Conservation (phyloP, 768 basidiomycete genomes). For the Xerocomellus intermedius region DNA sequence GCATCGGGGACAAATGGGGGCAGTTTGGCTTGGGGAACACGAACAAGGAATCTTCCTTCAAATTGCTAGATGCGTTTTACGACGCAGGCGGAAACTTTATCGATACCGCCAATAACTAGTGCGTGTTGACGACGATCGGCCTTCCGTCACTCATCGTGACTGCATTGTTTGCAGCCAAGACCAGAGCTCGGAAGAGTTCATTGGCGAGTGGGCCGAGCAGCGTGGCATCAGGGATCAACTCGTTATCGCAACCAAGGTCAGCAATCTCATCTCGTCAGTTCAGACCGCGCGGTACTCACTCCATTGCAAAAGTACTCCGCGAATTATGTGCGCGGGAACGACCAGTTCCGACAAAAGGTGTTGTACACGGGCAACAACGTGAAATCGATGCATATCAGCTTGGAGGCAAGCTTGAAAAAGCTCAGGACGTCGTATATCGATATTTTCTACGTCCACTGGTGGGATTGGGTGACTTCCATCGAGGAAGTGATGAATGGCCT, state of each 20-base stretch:
- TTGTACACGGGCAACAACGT: conserved; percentile 38
- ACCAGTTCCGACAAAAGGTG: conserved; percentile 17
- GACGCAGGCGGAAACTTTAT: conserved; percentile 50
- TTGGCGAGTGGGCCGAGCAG: conserved; percentile 50
- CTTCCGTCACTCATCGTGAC: neutral
- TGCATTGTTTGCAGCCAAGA: conserved; percentile 39
- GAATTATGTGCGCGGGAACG: conserved; percentile 15
- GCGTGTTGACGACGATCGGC: neutral
- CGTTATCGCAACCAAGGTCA: conserved; percentile 43
- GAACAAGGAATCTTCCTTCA: conserved; percentile 43
- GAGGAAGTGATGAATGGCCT: conserved; percentile 42
- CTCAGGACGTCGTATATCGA: conserved; percentile 57
- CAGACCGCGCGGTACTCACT: conserved; percentile 8
- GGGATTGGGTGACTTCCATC: conserved; percentile 38
- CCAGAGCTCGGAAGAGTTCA: conserved; percentile 51
- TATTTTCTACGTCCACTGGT: conserved; percentile 32
- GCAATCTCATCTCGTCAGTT: neutral
- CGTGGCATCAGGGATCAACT: conserved; percentile 45
- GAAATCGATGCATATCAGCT: conserved; percentile 34
- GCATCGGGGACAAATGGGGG: conserved; percentile 42
- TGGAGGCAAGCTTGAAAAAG: conserved; percentile 41
- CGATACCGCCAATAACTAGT: conserved; percentile 49
- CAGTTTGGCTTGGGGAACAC: conserved; percentile 35
- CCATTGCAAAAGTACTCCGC: conserved; percentile 13
- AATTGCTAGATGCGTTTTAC: conserved; percentile 44